These are phyloP conservation scores for Cadophora luteo-olivacea DNA, from an alignment of 2,329 filamentous ascomycete species.

Conservation along the genomic window DNA sequence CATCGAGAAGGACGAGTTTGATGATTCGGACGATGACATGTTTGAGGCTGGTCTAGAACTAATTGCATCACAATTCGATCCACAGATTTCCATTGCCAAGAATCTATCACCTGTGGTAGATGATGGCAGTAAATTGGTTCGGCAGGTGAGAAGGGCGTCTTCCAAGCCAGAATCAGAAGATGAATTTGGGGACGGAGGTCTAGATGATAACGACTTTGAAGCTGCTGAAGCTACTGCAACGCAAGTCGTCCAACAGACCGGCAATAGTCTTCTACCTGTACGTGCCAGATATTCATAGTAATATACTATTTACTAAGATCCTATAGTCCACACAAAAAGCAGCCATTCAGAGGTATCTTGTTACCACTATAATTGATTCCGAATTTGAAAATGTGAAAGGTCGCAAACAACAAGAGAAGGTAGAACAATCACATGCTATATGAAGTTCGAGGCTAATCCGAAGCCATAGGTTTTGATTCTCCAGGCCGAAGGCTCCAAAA, in stretches of 20 bases:
- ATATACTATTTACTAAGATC: conserved; percentile 63
- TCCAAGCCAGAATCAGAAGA: conserved; percentile 64
- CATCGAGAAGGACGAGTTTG: conserved; percentile 63
- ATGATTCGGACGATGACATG: conserved; percentile 68
- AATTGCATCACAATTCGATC: conserved; percentile 61
- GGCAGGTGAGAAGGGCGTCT: conserved; percentile 19
- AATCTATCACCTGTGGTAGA: not conserved
- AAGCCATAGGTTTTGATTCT: conserved; percentile 75
- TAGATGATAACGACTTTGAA: conserved; percentile 75
- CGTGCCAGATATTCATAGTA: conserved; percentile 51
- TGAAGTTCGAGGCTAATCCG: conserved; percentile 20
- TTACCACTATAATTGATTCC: conserved; percentile 75
- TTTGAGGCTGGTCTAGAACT: conserved; percentile 64
- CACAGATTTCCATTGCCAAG: conserved; percentile 37
- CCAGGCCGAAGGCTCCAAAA: conserved; percentile 75
- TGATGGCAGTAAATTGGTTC: not conserved
- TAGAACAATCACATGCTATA: conserved; percentile 47
- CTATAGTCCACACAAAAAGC: conserved; percentile 70
- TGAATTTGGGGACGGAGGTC: conserved; percentile 72
- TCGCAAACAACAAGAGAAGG: conserved; percentile 72
- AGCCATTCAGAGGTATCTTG: conserved; percentile 85
- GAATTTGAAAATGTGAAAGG: conserved; percentile 71
- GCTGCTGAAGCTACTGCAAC: conserved; percentile 76
- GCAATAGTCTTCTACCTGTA: conserved; percentile 55
- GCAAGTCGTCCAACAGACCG: conserved; percentile 58